A percentile compares a stretch with the other conserved stretches of the same genome.
phyloP scores from a whole-genome alignment of 257 asterid genomes.

The Handroanthus guayacan region DNA sequence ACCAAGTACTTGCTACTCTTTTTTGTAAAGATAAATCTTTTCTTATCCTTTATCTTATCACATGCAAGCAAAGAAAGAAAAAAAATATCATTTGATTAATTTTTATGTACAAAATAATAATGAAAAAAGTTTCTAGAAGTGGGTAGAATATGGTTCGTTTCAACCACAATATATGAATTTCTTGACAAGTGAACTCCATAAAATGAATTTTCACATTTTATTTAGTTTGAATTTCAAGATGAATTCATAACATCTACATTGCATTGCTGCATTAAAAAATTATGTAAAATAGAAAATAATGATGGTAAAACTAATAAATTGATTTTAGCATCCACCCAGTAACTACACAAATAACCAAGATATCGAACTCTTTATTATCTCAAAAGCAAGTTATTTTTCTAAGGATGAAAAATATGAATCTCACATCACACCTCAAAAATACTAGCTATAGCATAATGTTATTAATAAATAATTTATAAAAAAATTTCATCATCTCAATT shows the following conservation, averaged over 20 bases:
- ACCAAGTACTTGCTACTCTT: constrained; percentile 20
- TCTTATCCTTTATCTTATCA: constrained; percentile 27
- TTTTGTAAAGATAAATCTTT: constrained; percentile 21
- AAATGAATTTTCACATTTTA: not conserved
- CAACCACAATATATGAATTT: not conserved
- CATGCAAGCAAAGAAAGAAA: not conserved
- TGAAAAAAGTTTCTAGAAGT: constrained; percentile 9
- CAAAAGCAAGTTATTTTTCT: too few species aligned
- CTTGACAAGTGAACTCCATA: not conserved
- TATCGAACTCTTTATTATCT: too few species aligned
- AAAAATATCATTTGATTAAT: not conserved
- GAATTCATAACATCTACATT: too few species aligned
- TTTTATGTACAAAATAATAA: not conserved
- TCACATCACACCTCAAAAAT: too few species aligned
- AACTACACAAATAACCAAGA: too few species aligned
- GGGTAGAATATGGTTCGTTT: constrained; percentile 20
- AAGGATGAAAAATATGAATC: too few species aligned
- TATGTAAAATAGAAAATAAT: not conserved
- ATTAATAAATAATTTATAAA: too few species aligned
- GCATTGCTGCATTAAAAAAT: too few species aligned
- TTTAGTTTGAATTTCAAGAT: not conserved
- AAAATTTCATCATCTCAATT: too few species aligned
- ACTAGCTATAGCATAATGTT: too few species aligned
- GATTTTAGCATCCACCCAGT: too few species aligned
- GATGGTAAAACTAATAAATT: not conserved